Evolutionary conservation across 495 filamentous ascomycete species (phyloP).

Genomic region (Penicillium cinerascens): DNA sequence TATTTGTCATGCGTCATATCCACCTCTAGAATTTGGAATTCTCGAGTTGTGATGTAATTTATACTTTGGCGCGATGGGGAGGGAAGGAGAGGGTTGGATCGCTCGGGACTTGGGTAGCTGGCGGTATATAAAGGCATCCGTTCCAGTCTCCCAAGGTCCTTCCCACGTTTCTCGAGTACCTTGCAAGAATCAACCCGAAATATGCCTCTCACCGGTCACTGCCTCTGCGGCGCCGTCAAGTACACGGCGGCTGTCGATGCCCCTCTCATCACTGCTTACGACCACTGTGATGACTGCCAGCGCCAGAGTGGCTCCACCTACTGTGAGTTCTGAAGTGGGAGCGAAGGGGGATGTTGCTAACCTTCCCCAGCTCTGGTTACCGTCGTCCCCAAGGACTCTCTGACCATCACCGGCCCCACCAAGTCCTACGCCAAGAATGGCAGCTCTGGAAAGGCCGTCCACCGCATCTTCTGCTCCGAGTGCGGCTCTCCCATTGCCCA

Average conservation of each 20-base stretch:
- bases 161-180: conserved; percentile 26
- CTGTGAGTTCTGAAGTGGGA: conserved; percentile 37
- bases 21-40: conserved; percentile 9
- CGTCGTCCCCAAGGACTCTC: conserved; percentile 60
- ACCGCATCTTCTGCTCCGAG: conserved; percentile 65
- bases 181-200: conserved; percentile 40
- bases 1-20: conserved; percentile 17
- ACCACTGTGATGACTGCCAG: conserved; percentile 72
- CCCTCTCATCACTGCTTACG: conserved; percentile 57
- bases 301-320: conserved; percentile 66
- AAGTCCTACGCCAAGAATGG: conserved; percentile 58
- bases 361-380: conserved; percentile 53
- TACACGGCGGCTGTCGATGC: conserved; percentile 55
- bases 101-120: neutral
- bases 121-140: conserved; percentile 11
- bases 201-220: conserved; percentile 67
- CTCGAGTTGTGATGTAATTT: conserved; percentile 11
- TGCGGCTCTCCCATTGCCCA: conserved; percentile 69
- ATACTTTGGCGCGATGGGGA: neutral
- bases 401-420: conserved; percentile 57
- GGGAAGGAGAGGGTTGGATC: neutral
- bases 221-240: conserved; percentile 66
- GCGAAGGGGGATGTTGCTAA: neutral
- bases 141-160: conserved; percentile 25
- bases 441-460: conserved; percentile 55